Evolutionary conservation across 2,329 filamentous ascomycete species (phyloP), one percentile per base, ranked within the genome.

Genomic region (Fonsecaea multimorphosa): DNA sequence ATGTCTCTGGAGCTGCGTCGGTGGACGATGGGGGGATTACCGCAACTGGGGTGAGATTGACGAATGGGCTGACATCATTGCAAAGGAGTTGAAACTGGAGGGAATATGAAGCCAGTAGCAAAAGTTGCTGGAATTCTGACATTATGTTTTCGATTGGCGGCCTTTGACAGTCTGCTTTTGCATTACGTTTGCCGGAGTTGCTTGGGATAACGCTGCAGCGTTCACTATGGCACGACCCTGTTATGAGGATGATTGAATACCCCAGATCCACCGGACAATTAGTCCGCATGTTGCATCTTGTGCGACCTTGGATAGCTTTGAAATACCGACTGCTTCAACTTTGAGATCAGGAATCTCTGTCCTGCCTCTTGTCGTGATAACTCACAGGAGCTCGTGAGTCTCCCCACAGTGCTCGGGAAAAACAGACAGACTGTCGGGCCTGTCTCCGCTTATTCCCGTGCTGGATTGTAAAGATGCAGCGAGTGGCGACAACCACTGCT

Each of bases 211-310:
- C 57, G 29, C 38, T 14, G 38, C 57, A 52, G 44, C 57, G 57
- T 49, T 44, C 27, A 31, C 14, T 22, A 49, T 19, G 44, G 36
- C 44, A 52, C 56, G 58, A 51, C 31, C 12, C 44, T 19, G 51
- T 31, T n/a, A 60, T 52, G 58, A 31, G 19, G 34, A 52, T 60
- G 58, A 51, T 60, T 52, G 40, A 60, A 77, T 4, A 79, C 72
- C n/a, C 71, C 67, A 69, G 78, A 74, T 19, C 76, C 61, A 40
- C 75, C 72, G 46, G 63, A 54, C 8, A 59, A 32, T 19, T 12
- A 7, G 31, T 22, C 36, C 49, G 5, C 49, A 31, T 32, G 27
- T 46, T 52, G 32, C 11, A 27, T 19, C 8, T 59, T 27, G n/a
- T 22, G 19, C 29, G 27, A 52, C 14, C 29, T 36, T 22, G 34